Evolutionary conservation across 768 basidiomycete species (phyloP).

Genomic region (Mycena metata): DNA sequence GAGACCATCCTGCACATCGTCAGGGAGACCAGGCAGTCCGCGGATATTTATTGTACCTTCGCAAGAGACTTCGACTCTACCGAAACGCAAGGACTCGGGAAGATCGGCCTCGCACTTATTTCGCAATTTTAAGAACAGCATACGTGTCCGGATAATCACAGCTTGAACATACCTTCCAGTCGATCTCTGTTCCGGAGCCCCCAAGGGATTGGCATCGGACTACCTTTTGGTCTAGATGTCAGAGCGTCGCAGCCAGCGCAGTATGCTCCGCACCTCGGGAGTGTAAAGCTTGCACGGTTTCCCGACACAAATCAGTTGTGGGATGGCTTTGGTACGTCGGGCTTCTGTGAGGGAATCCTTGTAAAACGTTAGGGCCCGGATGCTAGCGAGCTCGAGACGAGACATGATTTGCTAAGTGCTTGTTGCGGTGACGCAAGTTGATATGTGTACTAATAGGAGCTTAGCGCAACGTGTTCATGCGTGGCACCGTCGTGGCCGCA

Average conservation of each 20-base stretch:
- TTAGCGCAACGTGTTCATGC: constrained; percentile 7
- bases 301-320: constrained; percentile 87
- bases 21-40: too few relatives aligned
- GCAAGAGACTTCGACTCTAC: constrained; percentile 87
- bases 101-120: constrained; percentile 90
- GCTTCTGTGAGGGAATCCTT: constrained; percentile 73
- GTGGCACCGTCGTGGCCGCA: constrained; percentile 5
- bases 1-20: constrained; percentile 71
- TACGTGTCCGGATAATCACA: not conserved
- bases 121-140: not conserved
- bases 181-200: constrained; percentile 81
- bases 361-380: constrained; percentile 86
- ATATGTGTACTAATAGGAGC: not conserved
- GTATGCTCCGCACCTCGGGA: constrained; percentile 62
- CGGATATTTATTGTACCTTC: constrained; percentile 55
- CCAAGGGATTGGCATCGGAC: constrained; percentile 89
- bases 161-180: constrained; percentile 83
- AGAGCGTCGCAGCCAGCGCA: not conserved
- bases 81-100: constrained; percentile 85
- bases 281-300: constrained; percentile 81
- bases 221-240: constrained; percentile 47
- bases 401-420: constrained; percentile 60
- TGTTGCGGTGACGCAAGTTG: constrained; percentile 1
- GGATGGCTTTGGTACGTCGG: constrained; percentile 75
- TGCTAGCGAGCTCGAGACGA: constrained; percentile 77